Conservation (phyloP, 2,329 filamentous ascomycete genomes). For the Colletotrichum tanaceti region DNA sequence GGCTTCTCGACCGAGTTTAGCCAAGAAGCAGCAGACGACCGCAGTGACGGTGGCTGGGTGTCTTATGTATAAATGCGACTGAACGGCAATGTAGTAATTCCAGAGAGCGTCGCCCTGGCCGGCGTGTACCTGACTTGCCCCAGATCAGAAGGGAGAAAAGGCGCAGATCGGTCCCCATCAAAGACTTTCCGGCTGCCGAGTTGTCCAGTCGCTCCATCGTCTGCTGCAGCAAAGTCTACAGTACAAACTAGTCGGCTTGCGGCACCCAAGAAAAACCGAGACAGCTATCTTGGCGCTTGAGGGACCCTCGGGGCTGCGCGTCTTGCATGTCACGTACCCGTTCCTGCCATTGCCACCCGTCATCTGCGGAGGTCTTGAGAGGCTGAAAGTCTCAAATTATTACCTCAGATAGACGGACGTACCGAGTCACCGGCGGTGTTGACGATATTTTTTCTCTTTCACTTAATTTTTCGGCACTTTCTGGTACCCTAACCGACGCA, state of each 20-base stretch:
- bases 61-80: slow-evolving; percentile 5
- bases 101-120: slow-evolving; percentile 10
- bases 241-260: slow-evolving; percentile 27
- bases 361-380: slow-evolving; percentile 15
- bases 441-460: neutral
- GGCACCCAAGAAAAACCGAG: neutral
- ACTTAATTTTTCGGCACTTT: neutral
- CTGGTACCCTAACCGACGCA: slow-evolving; percentile 23
- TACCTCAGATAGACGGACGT: too few relatives aligned
- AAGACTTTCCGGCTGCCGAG: slow-evolving; percentile 30
- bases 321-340: slow-evolving; percentile 27
- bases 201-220: slow-evolving; percentile 25
- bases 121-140: slow-evolving; percentile 36
- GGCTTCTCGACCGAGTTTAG: neutral
- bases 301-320: slow-evolving; percentile 15
- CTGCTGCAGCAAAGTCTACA: slow-evolving; percentile 2
- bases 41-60: neutral
- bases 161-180: slow-evolving; percentile 25
- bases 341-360: slow-evolving; percentile 24
- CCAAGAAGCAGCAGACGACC: neutral
- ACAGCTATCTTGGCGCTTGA: neutral
- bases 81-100: slow-evolving; percentile 13
- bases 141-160: slow-evolving; percentile 22
- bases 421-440: neutral
- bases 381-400: neutral